Conservation (phyloP, 352 stramenopile species). For the Phytophthora ramorum region DNA sequence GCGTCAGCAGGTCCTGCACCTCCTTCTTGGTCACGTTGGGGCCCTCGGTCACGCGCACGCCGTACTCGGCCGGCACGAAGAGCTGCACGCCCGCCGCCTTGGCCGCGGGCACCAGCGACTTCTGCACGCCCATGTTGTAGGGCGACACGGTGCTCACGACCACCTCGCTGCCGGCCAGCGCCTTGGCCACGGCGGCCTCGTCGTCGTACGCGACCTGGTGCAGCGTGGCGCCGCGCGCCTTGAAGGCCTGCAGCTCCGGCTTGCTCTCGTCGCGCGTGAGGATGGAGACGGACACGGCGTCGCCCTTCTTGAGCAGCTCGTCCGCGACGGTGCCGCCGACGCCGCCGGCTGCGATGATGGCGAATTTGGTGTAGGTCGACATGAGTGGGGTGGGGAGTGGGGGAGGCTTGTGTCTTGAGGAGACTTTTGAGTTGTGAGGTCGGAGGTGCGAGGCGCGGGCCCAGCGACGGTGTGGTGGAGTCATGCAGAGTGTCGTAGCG, state of each 20-base stretch:
- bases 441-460: not conserved
- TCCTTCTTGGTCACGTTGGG: slow-evolving; percentile 27
- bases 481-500: not conserved
- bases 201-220: slow-evolving; percentile 30
- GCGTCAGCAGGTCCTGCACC: slow-evolving; percentile 23
- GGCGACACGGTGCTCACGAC: slow-evolving; percentile 15
- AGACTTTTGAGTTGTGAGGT: slow-evolving; percentile 26
- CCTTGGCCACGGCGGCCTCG: slow-evolving; percentile 24
- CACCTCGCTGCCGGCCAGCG: slow-evolving; percentile 28
- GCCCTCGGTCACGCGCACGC: slow-evolving; percentile 22
- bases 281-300: slow-evolving; percentile 28
- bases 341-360: slow-evolving; percentile 37
- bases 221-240: slow-evolving; percentile 30
- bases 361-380: slow-evolving; percentile 28
- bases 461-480: not conserved
- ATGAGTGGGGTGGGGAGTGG: slow-evolving; percentile 9
- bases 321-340: slow-evolving; percentile 29
- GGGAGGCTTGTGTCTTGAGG: slow-evolving; percentile 12
- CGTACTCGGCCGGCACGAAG: slow-evolving; percentile 34
- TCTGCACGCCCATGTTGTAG: slow-evolving; percentile 19
- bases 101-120: slow-evolving; percentile 9
- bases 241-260: slow-evolving; percentile 32
- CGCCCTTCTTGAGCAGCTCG: slow-evolving; percentile 36
- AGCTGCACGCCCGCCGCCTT: slow-evolving; percentile 38
- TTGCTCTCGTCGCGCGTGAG: slow-evolving; percentile 11